Evolutionary conservation across 2,329 filamentous ascomycete genomes (phyloP).

Genomic region (Pyrenochaeta sp.): DNA sequence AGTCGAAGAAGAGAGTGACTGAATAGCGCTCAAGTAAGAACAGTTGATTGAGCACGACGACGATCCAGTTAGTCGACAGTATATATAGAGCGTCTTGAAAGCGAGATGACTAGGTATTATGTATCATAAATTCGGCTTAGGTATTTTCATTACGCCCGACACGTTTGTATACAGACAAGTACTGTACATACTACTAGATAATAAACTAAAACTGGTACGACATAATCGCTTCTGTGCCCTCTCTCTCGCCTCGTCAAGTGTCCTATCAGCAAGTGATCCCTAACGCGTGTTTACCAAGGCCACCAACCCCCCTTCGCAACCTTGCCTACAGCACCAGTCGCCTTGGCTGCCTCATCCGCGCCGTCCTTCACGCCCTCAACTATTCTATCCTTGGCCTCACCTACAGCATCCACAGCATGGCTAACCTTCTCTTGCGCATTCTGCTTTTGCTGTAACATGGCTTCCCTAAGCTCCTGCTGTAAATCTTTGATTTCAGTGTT

Average conservation of each 20-base stretch:
- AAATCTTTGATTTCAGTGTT: slow-evolving; percentile 28
- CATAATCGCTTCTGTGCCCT: not conserved
- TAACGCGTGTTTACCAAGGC: slow-evolving; percentile 27
- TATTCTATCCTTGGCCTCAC: slow-evolving; percentile 10
- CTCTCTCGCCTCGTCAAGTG: not conserved
- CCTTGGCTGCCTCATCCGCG: slow-evolving; percentile 20
- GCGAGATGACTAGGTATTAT: not conserved
- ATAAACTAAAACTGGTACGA: not conserved
- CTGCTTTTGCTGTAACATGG: slow-evolving; percentile 26
- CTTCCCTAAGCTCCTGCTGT: slow-evolving; percentile 33
- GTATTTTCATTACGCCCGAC: not conserved
- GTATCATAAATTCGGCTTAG: not conserved
- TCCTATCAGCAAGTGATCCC: not conserved
- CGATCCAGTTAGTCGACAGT: not conserved
- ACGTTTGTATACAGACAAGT: not conserved
- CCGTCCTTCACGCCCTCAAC: slow-evolving; percentile 25
- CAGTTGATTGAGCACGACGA: not conserved
- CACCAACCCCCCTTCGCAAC: slow-evolving; percentile 33
- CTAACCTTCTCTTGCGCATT: slow-evolving; percentile 17
- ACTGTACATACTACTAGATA: not conserved
- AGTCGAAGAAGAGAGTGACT: not conserved
- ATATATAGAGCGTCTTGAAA: not conserved
- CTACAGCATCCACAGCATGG: slow-evolving; percentile 14
- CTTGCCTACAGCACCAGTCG: slow-evolving; percentile 18
- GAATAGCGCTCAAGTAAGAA: not conserved